Base-by-base conservation (phyloP, 75 land plant genomes). In the Pseudotsuga menziesii region DNA sequence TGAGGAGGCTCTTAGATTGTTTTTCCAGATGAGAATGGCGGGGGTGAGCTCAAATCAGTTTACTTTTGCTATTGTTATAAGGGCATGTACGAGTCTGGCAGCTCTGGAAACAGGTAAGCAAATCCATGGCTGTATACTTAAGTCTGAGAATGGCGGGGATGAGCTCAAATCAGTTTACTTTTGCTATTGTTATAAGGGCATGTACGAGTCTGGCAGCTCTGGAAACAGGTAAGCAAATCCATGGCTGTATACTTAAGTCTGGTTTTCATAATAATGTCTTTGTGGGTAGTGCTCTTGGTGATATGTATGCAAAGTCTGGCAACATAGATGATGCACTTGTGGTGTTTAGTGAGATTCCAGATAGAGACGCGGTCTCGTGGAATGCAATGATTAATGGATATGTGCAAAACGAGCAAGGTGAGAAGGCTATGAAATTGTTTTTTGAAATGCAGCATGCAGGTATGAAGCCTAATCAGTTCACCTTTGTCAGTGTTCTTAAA, bases 351-450 rank as follows among this genome's bases (percentile, higher is more conserved):
- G 36, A 79, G 72, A 57, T 78, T 75, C 60, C 73, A 3, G 39
- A 58, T 32, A 55, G 72, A 75, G 84, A 85, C 72, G 78, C 78
- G 16, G 80, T 81, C 36, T 72, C 81, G 9, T 86, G 85, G 83
- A 86, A 86, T 73, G 75, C 88, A 58, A 80, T 86, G 88, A 48
- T 86, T 61, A 78, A 74, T 52, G 82, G 82, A 5, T 86, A 80
- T 74, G 79, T 76, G 1, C 80, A 80, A 63, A 80, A 74, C 75
- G 83, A 83, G 25, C 4, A 75, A 25, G 71, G 74, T 14, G 72
- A 78, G 19, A 58, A 72, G 74, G 88, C 70, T 1, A 78, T 83
- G 58, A 35, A 66, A 58, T 22, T 78, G 9, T 84, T 83, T 32
- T 22, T 35, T 56, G 58, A 59, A 48, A 83, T 86, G 83, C 6